A percentile compares a stretch with the other conserved stretches of the same genome.
Conservation (phyloP, 1,284 basidiomycete species). For the Cryptococcus sp. region DNA sequence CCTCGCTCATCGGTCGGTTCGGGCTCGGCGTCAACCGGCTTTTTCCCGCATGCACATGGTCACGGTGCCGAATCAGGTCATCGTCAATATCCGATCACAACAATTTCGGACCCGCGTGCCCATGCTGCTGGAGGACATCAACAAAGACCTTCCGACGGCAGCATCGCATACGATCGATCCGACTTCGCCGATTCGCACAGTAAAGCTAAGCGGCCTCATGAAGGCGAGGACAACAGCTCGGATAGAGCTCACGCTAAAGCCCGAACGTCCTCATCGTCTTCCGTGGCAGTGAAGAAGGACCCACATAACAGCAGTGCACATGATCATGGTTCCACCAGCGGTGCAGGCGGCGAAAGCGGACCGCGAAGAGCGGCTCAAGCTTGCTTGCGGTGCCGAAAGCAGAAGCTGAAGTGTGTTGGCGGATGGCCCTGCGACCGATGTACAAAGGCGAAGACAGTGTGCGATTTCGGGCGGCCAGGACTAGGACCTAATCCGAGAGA, state of each 20-base stretch:
- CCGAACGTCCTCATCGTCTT: constrained; percentile 3
- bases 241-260: constrained; percentile 4
- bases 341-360: no score
- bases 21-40: no score
- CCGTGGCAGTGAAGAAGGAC: background rate
- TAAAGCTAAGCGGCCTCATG: background rate
- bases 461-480: constrained; percentile 27
- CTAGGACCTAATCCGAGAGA: constrained; percentile 3
- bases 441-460: constrained; percentile 25
- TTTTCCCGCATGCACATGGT: no score
- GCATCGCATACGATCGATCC: background rate
- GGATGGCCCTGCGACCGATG: constrained; percentile 39
- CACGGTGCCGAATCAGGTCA: no score
- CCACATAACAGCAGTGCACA: background rate
- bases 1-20: no score
- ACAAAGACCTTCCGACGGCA: no score
- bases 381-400: constrained; percentile 34
- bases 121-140: no score
- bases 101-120: no score
- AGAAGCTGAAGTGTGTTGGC: constrained; percentile 36
- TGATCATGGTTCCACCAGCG: no score
- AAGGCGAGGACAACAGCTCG: background rate
- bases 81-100: no score
- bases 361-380: constrained; percentile 29
- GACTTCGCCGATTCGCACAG: background rate